Percentiles rank a stretch among this genome's conserved stretches.
These are phyloP conservation scores for Iris pallida DNA, from an alignment of 116 monocot species.

Conservation along the genomic window DNA sequence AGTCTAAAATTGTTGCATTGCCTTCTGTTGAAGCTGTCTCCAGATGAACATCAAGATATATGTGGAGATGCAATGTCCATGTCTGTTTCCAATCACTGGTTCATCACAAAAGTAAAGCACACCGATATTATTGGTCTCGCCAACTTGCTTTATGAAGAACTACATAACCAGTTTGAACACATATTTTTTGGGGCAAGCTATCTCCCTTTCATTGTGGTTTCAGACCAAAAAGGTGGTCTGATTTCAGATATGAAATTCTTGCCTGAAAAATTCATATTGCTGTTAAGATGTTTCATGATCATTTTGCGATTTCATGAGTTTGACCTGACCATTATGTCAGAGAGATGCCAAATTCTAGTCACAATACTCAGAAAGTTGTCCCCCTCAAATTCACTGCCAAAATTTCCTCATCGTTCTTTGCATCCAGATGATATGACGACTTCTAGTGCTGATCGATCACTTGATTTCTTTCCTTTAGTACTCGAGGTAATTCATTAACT, in stretches of 20 bases:
- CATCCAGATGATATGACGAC: not conserved
- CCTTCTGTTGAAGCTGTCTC: not conserved
- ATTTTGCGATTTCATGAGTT: conserved; percentile 36
- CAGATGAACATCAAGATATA: not conserved
- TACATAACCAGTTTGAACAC: conserved; percentile 15
- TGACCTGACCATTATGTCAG: conserved; percentile 24
- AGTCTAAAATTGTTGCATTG: conserved; percentile 4
- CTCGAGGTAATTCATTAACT: conserved; percentile 33
- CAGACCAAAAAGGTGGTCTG: not conserved
- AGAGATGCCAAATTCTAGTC: conserved; percentile 27
- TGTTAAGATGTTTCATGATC: conserved; percentile 28
- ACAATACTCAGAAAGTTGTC: conserved; percentile 21
- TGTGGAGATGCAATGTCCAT: conserved; percentile 2
- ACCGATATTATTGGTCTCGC: conserved; percentile 17
- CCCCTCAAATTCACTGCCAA: not conserved
- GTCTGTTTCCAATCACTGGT: conserved; percentile 6
- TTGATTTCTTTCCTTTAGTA: conserved; percentile 8
- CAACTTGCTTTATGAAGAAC: conserved; percentile 20
- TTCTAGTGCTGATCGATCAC: not conserved
- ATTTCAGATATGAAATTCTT: not conserved
- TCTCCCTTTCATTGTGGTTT: not conserved
- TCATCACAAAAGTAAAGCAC: not conserved
- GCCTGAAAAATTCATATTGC: conserved; percentile 13
- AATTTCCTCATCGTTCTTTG: not conserved
- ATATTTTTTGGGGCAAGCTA: not conserved